Conservation (phyloP, 148 eudicot genomes). For the Persicaria tinctoria region DNA sequence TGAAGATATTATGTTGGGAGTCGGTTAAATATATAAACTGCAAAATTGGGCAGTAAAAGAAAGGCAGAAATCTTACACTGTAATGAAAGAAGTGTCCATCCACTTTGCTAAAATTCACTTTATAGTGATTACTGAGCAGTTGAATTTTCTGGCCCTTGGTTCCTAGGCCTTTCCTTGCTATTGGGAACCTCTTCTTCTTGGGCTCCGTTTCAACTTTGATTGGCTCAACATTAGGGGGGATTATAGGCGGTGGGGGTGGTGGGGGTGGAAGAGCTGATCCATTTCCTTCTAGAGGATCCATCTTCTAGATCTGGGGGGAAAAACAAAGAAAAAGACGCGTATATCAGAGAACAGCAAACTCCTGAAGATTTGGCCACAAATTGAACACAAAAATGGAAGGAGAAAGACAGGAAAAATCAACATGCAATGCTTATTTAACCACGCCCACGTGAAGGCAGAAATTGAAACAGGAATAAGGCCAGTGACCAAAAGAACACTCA, state of each 20-base stretch:
- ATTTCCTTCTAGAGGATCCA: slow-evolving; percentile 10
- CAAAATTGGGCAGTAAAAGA: neutral
- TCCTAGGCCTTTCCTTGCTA: slow-evolving; percentile 63
- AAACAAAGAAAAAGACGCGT: neutral
- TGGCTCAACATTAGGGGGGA: slow-evolving; percentile 18
- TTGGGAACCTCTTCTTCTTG: slow-evolving; percentile 58
- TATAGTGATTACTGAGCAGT: slow-evolving; percentile 72
- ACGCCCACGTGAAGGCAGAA: too few relatives aligned
- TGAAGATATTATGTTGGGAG: neutral
- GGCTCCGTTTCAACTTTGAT: slow-evolving; percentile 25
- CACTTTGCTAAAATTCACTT: slow-evolving; percentile 57
- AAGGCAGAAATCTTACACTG: slow-evolving; percentile 43
- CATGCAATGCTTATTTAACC: too few relatives aligned
- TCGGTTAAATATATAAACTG: neutral
- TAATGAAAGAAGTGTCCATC: slow-evolving; percentile 84
- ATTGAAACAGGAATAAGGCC: too few relatives aligned
- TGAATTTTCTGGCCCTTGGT: slow-evolving; percentile 57
- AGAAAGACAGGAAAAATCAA: too few relatives aligned
- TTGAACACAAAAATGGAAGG: too few relatives aligned
- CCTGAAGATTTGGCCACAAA: too few relatives aligned
- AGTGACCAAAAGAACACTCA: too few relatives aligned
- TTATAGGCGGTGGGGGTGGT: slow-evolving; percentile 75
- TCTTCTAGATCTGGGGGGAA: neutral
- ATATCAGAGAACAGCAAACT: neutral
- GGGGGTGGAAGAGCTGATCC: slow-evolving; percentile 28